A percentile compares a stretch with the other conserved stretches of the same genome.
These are phyloP conservation scores for Isochrysis galbana DNA, from an alignment of 78 protist genomes.

Conservation along the genomic window DNA sequence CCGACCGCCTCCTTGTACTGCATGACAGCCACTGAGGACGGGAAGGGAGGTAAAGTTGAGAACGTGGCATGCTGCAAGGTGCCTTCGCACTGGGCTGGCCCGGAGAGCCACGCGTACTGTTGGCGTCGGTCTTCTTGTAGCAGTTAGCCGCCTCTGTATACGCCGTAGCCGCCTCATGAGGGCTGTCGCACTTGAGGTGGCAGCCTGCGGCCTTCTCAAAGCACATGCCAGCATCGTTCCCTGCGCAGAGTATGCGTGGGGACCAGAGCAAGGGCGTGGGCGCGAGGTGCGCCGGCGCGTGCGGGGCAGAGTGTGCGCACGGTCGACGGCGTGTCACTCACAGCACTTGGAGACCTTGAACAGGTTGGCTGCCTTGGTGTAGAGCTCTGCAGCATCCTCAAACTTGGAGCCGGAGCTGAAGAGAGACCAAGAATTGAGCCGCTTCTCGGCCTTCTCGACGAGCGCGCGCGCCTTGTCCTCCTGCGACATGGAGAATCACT, in stretches of 20 bases:
- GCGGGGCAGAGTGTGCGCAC: too few species aligned
- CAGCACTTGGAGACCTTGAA: background rate
- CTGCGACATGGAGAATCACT: too few species aligned
- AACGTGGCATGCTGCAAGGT: too few species aligned
- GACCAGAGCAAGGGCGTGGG: too few species aligned
- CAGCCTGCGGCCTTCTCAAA: slow-evolving; percentile 59
- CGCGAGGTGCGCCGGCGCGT: too few species aligned
- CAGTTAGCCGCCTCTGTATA: slow-evolving; percentile 62
- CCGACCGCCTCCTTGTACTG: background rate
- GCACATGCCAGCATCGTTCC: slow-evolving; percentile 74
- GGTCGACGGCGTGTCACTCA: too few species aligned
- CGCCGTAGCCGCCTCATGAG: slow-evolving; percentile 68
- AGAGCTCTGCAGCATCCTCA: slow-evolving; percentile 41
- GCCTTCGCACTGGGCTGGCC: too few species aligned
- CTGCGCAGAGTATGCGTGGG: too few species aligned
- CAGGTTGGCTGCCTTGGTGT: background rate
- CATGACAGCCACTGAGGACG: background rate
- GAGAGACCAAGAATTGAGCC: background rate
- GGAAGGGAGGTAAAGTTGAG: too few species aligned
- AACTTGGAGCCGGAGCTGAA: slow-evolving; percentile 18
- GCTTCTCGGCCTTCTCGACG: slow-evolving; percentile 44
- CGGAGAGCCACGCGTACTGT: background rate
- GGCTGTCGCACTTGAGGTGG: slow-evolving; percentile 41
- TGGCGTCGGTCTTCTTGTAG: slow-evolving; percentile 58
- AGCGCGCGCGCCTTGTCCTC: slow-evolving; percentile 30